These are phyloP conservation scores for Blastocystis sp. DNA, from an alignment of 352 stramenopile species.

Conservation along the genomic window DNA sequence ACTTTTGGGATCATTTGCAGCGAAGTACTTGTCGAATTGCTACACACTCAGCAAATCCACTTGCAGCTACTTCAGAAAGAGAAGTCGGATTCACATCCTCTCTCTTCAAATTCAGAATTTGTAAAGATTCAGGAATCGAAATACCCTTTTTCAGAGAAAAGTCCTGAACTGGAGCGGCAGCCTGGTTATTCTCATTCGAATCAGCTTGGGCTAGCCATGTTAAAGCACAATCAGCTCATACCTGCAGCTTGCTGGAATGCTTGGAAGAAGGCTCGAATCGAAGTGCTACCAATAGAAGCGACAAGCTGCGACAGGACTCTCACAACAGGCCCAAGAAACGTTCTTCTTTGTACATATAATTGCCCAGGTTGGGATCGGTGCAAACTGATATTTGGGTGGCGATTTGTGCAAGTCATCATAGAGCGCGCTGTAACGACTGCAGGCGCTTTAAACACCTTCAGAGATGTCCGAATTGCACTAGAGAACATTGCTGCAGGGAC, in stretches of 20 bases:
- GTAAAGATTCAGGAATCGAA: slow-evolving; percentile 62
- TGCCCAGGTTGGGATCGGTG: background rate
- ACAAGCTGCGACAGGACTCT: slow-evolving; percentile 61
- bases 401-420: slow-evolving; percentile 45
- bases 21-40: slow-evolving; percentile 76
- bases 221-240: background rate
- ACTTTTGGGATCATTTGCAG: slow-evolving; percentile 72
- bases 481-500: background rate
- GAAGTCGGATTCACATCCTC: slow-evolving; percentile 1
- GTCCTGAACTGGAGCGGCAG: background rate
- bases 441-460: background rate
- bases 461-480: background rate
- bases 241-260: slow-evolving; percentile 65
- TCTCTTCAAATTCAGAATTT: slow-evolving; percentile 66
- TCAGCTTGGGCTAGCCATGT: background rate
- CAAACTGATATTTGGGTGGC: background rate
- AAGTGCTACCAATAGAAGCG: slow-evolving; percentile 19
- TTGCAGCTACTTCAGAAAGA: slow-evolving; percentile 33
- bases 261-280: slow-evolving; percentile 65
- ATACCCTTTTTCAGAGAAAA: slow-evolving; percentile 63
- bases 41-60: slow-evolving; percentile 16
- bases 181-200: background rate
- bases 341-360: slow-evolving; percentile 36
- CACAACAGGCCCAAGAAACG: slow-evolving; percentile 59
- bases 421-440: background rate